phyloP scores from a whole-genome alignment of 345 rosid species.

The Rubroshorea leprosula region DNA sequence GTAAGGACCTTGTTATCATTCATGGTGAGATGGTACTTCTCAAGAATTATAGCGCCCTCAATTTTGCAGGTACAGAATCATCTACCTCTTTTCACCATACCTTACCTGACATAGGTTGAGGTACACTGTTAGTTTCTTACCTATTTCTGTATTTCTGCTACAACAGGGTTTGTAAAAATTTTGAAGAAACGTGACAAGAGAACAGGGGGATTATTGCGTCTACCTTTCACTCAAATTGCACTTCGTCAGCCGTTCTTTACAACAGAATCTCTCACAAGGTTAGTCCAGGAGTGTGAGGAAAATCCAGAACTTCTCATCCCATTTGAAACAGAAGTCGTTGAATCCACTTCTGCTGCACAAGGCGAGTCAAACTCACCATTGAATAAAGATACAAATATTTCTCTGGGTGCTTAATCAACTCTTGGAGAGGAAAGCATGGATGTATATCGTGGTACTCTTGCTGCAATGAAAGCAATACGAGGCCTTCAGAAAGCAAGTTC shows the following conservation, averaged over 20 bases:
- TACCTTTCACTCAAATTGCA: slow-evolving; percentile 77
- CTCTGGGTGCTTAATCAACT: slow-evolving; percentile 36
- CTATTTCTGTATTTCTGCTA: slow-evolving; percentile 4
- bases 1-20: slow-evolving; percentile 77
- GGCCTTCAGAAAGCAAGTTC: slow-evolving; percentile 92
- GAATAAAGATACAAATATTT: slow-evolving; percentile 26
- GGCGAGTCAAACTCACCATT: slow-evolving; percentile 19
- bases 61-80: slow-evolving; percentile 65
- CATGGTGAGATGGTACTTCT: slow-evolving; percentile 97
- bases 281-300: slow-evolving; percentile 80
- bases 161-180: slow-evolving; percentile 70
- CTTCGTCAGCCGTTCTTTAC: slow-evolving; percentile 82
- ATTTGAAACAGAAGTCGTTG: slow-evolving; percentile 75
- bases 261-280: slow-evolving; percentile 72
- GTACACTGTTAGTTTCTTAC: slow-evolving; percentile 12
- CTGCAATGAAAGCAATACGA: slow-evolving; percentile 84
- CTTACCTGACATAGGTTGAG: not conserved
- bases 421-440: slow-evolving; percentile 59
- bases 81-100: slow-evolving; percentile 3
- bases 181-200: slow-evolving; percentile 87
- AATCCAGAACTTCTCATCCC: slow-evolving; percentile 92
- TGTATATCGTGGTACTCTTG: slow-evolving; percentile 82
- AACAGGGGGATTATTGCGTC: slow-evolving; percentile 69
- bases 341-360: slow-evolving; percentile 34
- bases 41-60: slow-evolving; percentile 83